A percentile compares a stretch with the other conserved stretches of the same genome.
These are phyloP conservation scores for Pichia sp. DNA, from an alignment of 1,139 yeast species.

Conservation along the genomic window DNA sequence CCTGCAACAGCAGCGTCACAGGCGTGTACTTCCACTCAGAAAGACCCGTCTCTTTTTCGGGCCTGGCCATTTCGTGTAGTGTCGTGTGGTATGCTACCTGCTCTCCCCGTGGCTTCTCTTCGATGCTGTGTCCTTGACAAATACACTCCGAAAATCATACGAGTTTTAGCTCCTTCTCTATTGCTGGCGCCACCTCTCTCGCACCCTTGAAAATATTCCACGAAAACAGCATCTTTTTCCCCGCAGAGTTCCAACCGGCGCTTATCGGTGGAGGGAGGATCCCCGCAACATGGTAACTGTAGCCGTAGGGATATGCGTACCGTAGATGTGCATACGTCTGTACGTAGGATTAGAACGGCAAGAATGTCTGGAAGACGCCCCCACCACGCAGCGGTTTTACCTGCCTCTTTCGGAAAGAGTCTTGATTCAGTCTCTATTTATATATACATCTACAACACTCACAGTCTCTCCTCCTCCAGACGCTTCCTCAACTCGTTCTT, in stretches of 20 bases:
- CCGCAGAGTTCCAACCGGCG: neutral
- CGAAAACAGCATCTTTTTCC: neutral
- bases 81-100: too few species aligned
- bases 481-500: constrained; percentile 20
- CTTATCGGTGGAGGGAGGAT: neutral
- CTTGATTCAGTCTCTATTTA: too few species aligned
- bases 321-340: too few species aligned
- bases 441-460: too few species aligned
- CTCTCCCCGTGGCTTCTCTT: too few species aligned
- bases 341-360: too few species aligned
- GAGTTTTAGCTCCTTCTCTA: neutral
- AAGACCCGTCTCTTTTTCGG: too few species aligned
- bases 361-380: too few species aligned
- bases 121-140: too few species aligned
- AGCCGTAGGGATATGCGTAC: too few species aligned
- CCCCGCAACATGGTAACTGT: too few species aligned
- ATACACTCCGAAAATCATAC: neutral
- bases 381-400: neutral
- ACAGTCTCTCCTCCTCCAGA: constrained; percentile 7
- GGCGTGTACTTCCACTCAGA: neutral
- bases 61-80: too few species aligned
- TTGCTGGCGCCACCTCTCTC: neutral
- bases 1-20: constrained; percentile 5
- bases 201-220: neutral
- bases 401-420: neutral